These are phyloP conservation scores for Globisporangium mamillatum DNA, from an alignment of 352 stramenopile genomes.

Conservation along the genomic window DNA sequence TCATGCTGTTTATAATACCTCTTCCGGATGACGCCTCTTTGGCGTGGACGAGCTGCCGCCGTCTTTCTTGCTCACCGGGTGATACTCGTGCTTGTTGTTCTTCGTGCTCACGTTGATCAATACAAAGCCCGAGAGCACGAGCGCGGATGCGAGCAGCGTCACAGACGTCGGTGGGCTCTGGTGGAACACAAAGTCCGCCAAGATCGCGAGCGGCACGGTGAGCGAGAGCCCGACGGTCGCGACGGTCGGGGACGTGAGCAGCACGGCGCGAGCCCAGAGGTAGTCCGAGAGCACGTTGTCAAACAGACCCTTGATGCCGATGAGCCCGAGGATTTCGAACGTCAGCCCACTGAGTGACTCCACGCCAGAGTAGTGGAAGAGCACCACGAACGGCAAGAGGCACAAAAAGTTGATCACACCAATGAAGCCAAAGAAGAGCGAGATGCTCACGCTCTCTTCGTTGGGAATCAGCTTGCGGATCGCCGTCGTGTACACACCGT, in stretches of 20 bases:
- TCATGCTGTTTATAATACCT: constrained; percentile 12
- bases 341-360: constrained; percentile 67
- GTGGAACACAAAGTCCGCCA: constrained; percentile 84
- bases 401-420: constrained; percentile 87
- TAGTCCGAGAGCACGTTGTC: constrained; percentile 96
- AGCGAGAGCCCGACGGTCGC: constrained; percentile 95
- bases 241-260: constrained; percentile 96
- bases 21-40: not conserved
- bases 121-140: constrained; percentile 79
- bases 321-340: constrained; percentile 78
- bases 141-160: constrained; percentile 55
- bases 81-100: constrained; percentile 60
- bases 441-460: constrained; percentile 88
- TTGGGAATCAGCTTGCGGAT: constrained; percentile 78
- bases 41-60: constrained; percentile 17
- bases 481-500: constrained; percentile 93
- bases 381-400: constrained; percentile 56
- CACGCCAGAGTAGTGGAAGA: constrained; percentile 68
- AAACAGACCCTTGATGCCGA: constrained; percentile 90
- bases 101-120: constrained; percentile 52
- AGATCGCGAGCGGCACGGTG: constrained; percentile 95
- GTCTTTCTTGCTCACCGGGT: constrained; percentile 28
- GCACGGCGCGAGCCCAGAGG: constrained; percentile 93
- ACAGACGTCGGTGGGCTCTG: constrained; percentile 42
- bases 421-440: constrained; percentile 95